Evolutionary conservation across 805 yeast genomes (phyloP).

Genomic region (Teunomyces barrocoloradensis): DNA sequence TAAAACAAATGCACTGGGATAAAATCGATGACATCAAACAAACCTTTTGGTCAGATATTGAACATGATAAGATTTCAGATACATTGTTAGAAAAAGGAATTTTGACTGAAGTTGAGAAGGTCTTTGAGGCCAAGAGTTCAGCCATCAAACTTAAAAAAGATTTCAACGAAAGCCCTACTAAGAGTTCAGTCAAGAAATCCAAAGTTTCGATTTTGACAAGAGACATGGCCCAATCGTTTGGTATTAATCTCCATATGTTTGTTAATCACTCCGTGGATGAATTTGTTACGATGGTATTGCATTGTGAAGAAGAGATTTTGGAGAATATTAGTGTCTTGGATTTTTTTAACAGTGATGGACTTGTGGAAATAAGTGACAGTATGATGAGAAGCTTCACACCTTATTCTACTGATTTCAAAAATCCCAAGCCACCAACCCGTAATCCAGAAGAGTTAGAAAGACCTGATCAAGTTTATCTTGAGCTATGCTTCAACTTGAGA

Average conservation of each 20-base stretch:
- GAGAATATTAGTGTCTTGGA: constrained; percentile 75
- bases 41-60: constrained; percentile 80
- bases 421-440: constrained; percentile 50
- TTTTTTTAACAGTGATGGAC: constrained; percentile 72
- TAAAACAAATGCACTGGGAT: constrained; percentile 98
- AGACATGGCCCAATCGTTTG: constrained; percentile 91
- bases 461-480: constrained; percentile 82
- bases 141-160: constrained; percentile 36
- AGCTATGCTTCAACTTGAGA: constrained; percentile 76
- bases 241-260: constrained; percentile 84
- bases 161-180: constrained; percentile 3
- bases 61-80: constrained; percentile 57
- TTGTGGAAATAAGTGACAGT: constrained; percentile 71
- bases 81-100: constrained; percentile 74
- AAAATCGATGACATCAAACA: constrained; percentile 78
- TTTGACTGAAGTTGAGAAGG: constrained; percentile 76
- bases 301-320: constrained; percentile 72
- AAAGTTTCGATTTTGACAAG: constrained; percentile 72
- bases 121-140: constrained; percentile 79
- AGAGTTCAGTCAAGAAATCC: constrained; percentile 17
- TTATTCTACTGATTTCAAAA: constrained; percentile 68
- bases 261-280: constrained; percentile 59
- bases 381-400: constrained; percentile 74
- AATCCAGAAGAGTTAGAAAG: constrained; percentile 77
- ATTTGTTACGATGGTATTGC: constrained; percentile 66